A percentile compares a stretch with the other conserved stretches of the same genome.
Evolutionary conservation across 805 yeast species (phyloP).

Genomic region (Suhomyces faveliae): DNA sequence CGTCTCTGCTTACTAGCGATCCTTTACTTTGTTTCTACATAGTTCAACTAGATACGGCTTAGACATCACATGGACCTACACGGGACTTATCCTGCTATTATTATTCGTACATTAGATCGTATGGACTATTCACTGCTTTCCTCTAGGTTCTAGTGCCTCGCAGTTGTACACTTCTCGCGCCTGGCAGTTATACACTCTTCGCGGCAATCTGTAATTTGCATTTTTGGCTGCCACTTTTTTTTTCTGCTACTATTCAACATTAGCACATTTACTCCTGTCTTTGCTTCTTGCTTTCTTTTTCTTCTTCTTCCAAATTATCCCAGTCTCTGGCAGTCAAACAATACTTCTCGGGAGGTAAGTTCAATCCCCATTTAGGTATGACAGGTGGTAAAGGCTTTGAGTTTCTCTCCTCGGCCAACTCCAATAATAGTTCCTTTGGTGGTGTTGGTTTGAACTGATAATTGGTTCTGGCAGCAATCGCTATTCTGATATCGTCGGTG

Average conservation of each 20-base stretch:
- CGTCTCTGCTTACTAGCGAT: too few relatives aligned
- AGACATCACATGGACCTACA: neutral
- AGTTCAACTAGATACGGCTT: neutral
- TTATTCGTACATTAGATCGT: neutral
- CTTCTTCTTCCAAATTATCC: constrained; percentile 38
- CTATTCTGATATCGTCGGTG: constrained; percentile 87
- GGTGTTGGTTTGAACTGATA: constrained; percentile 93
- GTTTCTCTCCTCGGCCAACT: constrained; percentile 89
- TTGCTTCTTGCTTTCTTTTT: constrained; percentile 13
- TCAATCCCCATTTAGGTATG: constrained; percentile 85
- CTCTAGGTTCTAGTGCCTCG: neutral
- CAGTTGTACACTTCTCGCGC: neutral
- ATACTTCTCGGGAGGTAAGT: constrained; percentile 96
- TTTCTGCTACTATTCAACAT: neutral
- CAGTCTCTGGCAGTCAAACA: constrained; percentile 84
- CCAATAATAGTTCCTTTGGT: constrained; percentile 87
- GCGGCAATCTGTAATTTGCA: neutral
- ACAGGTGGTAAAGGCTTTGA: constrained; percentile 88
- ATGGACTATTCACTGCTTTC: neutral
- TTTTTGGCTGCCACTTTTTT: neutral
- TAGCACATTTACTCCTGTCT: neutral
- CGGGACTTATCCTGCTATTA: neutral
- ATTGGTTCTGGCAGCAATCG: constrained; percentile 91
- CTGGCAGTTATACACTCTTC: neutral
- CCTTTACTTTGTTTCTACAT: neutral